Evolutionary conservation across 78 protist genomes (phyloP).

Genomic region (Dictyostelium firmibasis): DNA sequence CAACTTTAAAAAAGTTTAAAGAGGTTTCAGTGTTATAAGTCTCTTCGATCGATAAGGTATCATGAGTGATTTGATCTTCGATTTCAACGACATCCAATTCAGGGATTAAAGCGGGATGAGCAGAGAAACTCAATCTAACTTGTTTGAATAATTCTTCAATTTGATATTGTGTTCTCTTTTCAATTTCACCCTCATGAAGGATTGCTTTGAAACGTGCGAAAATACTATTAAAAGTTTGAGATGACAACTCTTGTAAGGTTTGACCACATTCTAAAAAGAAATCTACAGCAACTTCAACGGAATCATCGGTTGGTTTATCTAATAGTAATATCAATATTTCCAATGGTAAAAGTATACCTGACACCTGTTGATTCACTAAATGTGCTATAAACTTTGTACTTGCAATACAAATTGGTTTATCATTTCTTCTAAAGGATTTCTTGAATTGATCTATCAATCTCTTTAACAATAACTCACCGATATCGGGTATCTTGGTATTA

Average conservation of each 20-base stretch:
- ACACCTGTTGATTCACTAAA: slow-evolving; percentile 97
- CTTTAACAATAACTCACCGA: slow-evolving; percentile 93
- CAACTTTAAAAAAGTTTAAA: slow-evolving; percentile 91
- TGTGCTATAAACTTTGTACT: slow-evolving; percentile 93
- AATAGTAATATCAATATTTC: slow-evolving; percentile 91
- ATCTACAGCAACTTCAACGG: slow-evolving; percentile 92
- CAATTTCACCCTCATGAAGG: slow-evolving; percentile 95
- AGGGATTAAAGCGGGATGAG: slow-evolving; percentile 79
- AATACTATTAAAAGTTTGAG: slow-evolving; percentile 44
- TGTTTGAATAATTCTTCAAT: slow-evolving; percentile 91
- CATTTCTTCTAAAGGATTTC: slow-evolving; percentile 89
- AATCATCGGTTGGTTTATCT: slow-evolving; percentile 96
- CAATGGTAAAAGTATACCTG: slow-evolving; percentile 87
- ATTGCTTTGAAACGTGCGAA: slow-evolving; percentile 92
- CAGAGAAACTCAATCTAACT: slow-evolving; percentile 82
- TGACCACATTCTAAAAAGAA: slow-evolving; percentile 92
- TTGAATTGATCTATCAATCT: slow-evolving; percentile 90
- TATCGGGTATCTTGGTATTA: slow-evolving; percentile 97
- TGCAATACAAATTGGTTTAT: slow-evolving; percentile 80
- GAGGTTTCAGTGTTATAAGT: slow-evolving; percentile 33
- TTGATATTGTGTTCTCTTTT: slow-evolving; percentile 94
- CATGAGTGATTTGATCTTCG: slow-evolving; percentile 97
- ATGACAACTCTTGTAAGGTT: slow-evolving; percentile 62
- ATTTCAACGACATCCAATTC: slow-evolving; percentile 96
- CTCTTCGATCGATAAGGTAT: slow-evolving; percentile 85